A percentile compares a stretch with the other conserved stretches of the same genome.
Conservation (phyloP, 805 yeast species). For the Hanseniaspora taiwanica region DNA sequence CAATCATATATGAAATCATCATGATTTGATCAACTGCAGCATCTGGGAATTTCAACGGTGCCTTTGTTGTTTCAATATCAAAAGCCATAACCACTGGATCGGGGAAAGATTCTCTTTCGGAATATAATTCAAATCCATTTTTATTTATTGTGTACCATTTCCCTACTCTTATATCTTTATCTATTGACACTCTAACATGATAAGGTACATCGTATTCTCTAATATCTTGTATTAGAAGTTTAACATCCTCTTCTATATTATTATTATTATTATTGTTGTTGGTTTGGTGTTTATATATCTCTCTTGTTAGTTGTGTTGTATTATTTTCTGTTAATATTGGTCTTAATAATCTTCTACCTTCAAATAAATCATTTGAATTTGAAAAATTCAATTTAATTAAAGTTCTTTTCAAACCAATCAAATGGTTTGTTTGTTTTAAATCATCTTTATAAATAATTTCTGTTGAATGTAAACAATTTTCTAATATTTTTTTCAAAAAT, state of each 20-base stretch:
- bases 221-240: constrained; percentile 55
- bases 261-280: constrained; percentile 12
- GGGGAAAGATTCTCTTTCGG: constrained; percentile 80
- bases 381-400: constrained; percentile 60
- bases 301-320: constrained; percentile 37
- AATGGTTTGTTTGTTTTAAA: constrained; percentile 69
- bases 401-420: constrained; percentile 57
- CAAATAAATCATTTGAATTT: constrained; percentile 58
- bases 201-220: constrained; percentile 95
- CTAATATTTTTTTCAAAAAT: constrained; percentile 54
- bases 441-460: constrained; percentile 61
- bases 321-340: constrained; percentile 64
- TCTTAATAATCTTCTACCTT: constrained; percentile 53
- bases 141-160: constrained; percentile 86
- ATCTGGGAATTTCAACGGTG: constrained; percentile 93
- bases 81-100: constrained; percentile 95
- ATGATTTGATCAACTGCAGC: constrained; percentile 80
- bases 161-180: constrained; percentile 75
- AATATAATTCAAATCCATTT: constrained; percentile 38
- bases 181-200: constrained; percentile 93
- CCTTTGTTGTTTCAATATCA: constrained; percentile 95
- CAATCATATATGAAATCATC: constrained; percentile 99
- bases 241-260: constrained; percentile 36
- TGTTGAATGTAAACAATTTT: constrained; percentile 44
- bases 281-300: constrained; percentile 37